Conservation (phyloP, 352 stramenopile genomes). For the Pythium periplocum region DNA sequence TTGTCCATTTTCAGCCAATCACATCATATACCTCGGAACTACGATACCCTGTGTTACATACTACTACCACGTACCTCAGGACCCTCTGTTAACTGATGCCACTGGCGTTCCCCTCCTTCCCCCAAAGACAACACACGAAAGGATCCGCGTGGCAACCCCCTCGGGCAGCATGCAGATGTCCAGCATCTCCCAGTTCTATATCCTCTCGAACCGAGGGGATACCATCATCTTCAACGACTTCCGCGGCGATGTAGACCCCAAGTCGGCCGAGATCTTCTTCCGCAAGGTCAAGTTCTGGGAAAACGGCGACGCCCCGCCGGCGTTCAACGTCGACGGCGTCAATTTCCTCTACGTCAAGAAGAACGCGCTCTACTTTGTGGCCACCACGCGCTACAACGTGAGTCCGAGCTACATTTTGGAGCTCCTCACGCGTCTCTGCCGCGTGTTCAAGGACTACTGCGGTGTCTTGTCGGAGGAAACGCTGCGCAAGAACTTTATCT, state of each 20-base stretch:
- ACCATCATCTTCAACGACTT: constrained; percentile 98
- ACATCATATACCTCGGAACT: no score
- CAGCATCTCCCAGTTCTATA: constrained; percentile 98
- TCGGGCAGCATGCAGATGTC: constrained; percentile 26
- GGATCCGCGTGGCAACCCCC: no score
- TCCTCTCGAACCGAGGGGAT: constrained; percentile 97
- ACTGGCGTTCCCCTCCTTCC: no score
- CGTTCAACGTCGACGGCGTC: constrained; percentile 97
- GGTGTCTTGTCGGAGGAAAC: constrained; percentile 97
- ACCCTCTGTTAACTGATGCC: no score
- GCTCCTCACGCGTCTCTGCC: constrained; percentile 90
- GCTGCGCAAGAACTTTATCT: constrained; percentile 99
- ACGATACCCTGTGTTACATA: no score
- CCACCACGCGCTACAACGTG: constrained; percentile 95
- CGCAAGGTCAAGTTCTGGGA: constrained; percentile 99
- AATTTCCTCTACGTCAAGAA: constrained; percentile 98
- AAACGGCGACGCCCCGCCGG: constrained; percentile 92
- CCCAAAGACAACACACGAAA: no score
- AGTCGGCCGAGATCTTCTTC: constrained; percentile 97
- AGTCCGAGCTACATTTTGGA: constrained; percentile 95
- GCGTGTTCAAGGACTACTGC: constrained; percentile 99
- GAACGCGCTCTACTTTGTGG: constrained; percentile 98
- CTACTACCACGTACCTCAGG: no score
- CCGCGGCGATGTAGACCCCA: constrained; percentile 82
- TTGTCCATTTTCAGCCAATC: no score